A percentile compares a stretch with the other conserved stretches of the same genome.
phyloP scores from a whole-genome alignment of 805 yeast genomes.

The Komagataella mondaviorum region DNA sequence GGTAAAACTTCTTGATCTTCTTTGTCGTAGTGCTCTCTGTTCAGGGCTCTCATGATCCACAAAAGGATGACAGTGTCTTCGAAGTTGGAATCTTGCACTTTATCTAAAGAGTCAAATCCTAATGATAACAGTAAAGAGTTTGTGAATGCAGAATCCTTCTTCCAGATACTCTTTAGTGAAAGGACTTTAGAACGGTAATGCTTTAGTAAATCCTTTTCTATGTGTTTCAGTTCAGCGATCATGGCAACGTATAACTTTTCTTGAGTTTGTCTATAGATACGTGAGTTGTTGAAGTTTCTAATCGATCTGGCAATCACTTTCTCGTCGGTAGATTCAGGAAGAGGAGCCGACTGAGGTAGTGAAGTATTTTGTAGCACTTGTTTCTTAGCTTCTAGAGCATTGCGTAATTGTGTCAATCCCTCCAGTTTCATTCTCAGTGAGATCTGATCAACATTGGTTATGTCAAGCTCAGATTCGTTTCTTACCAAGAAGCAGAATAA shows the following conservation, averaged over 20 bases:
- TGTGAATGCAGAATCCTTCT: conserved; percentile 24
- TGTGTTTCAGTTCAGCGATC: conserved; percentile 23
- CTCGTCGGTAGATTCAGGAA: conserved; percentile 1
- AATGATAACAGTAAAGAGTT: conserved; percentile 40
- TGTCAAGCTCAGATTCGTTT: conserved; percentile 27
- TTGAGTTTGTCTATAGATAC: conserved; percentile 27
- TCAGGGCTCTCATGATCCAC: conserved; percentile 49
- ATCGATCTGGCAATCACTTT: not conserved
- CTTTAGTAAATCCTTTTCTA: conserved; percentile 26
- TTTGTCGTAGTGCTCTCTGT: conserved; percentile 21
- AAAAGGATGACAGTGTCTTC: conserved; percentile 47
- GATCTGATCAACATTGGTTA: conserved; percentile 14
- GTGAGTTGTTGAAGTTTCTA: conserved; percentile 12
- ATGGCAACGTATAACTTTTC: conserved; percentile 21
- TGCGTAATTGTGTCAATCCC: conserved; percentile 42
- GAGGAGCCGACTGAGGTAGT: conserved; percentile 2
- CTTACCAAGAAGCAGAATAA: conserved; percentile 42
- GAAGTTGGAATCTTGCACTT: conserved; percentile 30
- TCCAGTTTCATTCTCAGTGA: conserved; percentile 38
- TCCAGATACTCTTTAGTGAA: conserved; percentile 24
- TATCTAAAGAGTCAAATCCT: conserved; percentile 44
- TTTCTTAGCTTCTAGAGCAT: conserved; percentile 38
- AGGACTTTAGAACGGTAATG: conserved; percentile 15
- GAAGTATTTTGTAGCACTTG: conserved; percentile 15
- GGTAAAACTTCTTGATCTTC: conserved; percentile 28